Evolutionary conservation across 768 basidiomycete species (phyloP).

Genomic region (Scleroderma bovista): DNA sequence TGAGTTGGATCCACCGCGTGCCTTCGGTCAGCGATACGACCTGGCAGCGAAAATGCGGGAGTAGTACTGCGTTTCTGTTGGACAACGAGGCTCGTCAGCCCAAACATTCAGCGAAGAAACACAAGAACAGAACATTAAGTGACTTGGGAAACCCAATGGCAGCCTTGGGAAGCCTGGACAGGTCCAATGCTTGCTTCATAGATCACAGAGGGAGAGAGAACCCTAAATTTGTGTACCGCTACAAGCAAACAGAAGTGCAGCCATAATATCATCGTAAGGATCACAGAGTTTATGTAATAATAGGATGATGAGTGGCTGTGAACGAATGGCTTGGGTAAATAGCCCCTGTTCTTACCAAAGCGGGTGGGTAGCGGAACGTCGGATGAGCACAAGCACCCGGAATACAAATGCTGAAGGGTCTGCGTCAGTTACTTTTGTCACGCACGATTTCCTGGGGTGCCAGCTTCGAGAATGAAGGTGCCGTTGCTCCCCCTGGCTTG

Average conservation of each 20-base stretch:
- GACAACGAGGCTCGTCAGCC: background rate
- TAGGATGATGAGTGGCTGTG: too few species aligned
- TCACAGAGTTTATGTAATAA: too few species aligned
- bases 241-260: too few species aligned
- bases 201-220: background rate
- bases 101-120: background rate
- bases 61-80: slow-evolving; percentile 7
- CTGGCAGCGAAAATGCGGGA: slow-evolving; percentile 10
- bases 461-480: background rate
- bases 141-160: slow-evolving; percentile 2
- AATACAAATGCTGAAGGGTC: too few species aligned
- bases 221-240: too few species aligned
- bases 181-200: background rate
- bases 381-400: background rate
- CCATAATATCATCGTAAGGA: too few species aligned
- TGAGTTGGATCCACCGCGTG: slow-evolving; percentile 14
- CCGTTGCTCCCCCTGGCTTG: background rate
- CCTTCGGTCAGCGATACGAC: slow-evolving; percentile 6
- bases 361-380: background rate
- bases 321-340: background rate
- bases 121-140: background rate
- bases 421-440: too few species aligned
- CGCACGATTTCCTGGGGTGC: too few species aligned
- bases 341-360: background rate
- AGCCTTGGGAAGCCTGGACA: slow-evolving; percentile 3